Base-by-base conservation (phyloP, 2,329 filamentous ascomycete genomes). In the Monosporascus sp. region DNA sequence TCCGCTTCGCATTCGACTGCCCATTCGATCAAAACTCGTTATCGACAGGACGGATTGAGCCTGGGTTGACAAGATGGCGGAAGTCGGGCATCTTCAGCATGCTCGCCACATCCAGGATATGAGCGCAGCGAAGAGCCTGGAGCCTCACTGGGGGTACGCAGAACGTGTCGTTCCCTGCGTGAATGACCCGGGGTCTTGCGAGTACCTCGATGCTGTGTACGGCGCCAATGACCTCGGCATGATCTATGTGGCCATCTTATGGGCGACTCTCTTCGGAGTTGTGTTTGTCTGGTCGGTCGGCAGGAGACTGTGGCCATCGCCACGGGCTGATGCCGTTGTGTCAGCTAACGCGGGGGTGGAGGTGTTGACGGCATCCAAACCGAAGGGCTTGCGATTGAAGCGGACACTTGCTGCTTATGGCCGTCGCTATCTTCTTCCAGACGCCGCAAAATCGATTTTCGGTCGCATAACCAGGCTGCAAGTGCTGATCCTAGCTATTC, bases 391-490 rank as follows among this genome's bases (percentile, higher is more conserved):
- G 41, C 65, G 70, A 36, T 48, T 75, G 8, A 63, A 65, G 11
- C 66, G 65, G 38, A 69, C 79, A 3, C 53, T 76, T 18, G 63
- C 70, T 15, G 69, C 79, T 0, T 64, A 70, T 4, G 63, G 68
- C 15, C 74, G 82, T 18, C 74, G 71, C 31, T 77, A 79, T 60
- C 73, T 90, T 3, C 77, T 90, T 2, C 82, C 82, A 0, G 85
- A 89, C 60, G 75, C 77, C 3, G 68, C 78, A 3, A 72, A 77
- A 18, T 61, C 68, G 20, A 61, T 89, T 50, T 90, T 91, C 59
- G 86, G 87, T 27, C 77, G 82, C 55, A 83, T 85, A 2, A 88
- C 85, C 1, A 77, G 87, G 20, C 74, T 89, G 7, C 88, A 91
- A 64, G 77, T 90, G 3, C 61, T 83, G 22, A 74, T 88, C 27